Evolutionary conservation across 75 land plant genomes (phyloP).

Genomic region (Ceratopteris richardii): DNA sequence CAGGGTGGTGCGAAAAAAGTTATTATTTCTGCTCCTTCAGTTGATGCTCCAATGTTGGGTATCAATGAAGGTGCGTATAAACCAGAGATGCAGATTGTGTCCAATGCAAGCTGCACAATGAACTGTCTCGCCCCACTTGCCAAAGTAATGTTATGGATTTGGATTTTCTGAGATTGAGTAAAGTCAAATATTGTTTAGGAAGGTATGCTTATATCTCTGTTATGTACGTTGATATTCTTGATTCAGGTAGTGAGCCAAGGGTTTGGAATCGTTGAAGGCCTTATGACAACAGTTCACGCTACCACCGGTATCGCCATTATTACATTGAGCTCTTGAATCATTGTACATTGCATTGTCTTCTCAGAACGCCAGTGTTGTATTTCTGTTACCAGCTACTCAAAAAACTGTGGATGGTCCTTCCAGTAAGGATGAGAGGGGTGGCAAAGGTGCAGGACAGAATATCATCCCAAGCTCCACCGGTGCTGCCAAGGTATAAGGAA

Average conservation of each 20-base stretch:
- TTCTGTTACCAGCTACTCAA: constrained; percentile 85
- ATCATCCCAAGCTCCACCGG: constrained; percentile 89
- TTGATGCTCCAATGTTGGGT: constrained; percentile 36
- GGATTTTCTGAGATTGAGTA: too few species aligned
- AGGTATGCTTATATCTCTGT: background rate
- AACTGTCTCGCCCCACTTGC: constrained; percentile 39
- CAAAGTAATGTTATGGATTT: constrained; percentile 18
- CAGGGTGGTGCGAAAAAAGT: constrained; percentile 41
- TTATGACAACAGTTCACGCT: constrained; percentile 47
- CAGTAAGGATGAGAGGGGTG: constrained; percentile 83
- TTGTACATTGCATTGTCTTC: too few species aligned
- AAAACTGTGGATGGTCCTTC: constrained; percentile 98
- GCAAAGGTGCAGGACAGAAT: constrained; percentile 67
- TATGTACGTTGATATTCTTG: background rate
- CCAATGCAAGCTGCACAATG: constrained; percentile 41
- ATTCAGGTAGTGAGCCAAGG: constrained; percentile 34
- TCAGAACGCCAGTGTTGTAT: background rate
- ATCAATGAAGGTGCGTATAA: constrained; percentile 28
- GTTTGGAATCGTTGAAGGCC: constrained; percentile 44
- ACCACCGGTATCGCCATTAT: constrained; percentile 36
- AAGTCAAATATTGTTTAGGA: too few species aligned
- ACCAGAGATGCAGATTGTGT: constrained; percentile 22
- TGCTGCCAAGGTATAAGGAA: constrained; percentile 60
- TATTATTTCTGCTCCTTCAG: constrained; percentile 29
- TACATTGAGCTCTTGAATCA: too few species aligned